Evolutionary conservation across 306 rosid species (phyloP), one percentile per base, ranked within the genome.

Genomic region (Cicer cuneatum): DNA sequence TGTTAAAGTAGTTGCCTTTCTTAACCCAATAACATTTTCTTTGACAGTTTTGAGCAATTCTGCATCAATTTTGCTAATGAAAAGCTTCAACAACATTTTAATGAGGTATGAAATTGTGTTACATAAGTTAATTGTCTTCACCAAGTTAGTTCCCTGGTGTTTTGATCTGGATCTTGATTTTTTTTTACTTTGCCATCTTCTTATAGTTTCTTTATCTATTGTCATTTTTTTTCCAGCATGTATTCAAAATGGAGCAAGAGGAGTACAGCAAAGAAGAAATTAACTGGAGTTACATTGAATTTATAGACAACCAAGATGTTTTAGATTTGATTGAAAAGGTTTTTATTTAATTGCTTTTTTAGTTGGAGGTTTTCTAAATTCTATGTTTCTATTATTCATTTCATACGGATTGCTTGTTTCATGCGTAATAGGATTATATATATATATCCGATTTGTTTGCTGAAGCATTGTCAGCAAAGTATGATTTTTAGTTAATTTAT

Each of bases 191-290:
- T 6, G n/a, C 33, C 24, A 67, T 46, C 42, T 10, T 64, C 35
- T 24, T 67, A 46, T 75, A 63, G 47, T 65, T 81, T 56, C 49
- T 71, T 10, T 21, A 40, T 66, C 40, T 74, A 69, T 10, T 15
- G 47, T 21, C 24, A 48, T 29, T 29, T 69, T 85, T 72, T 48
- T 75, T 80, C 73, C 92, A 94, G 99, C 99, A 94, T 80, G 99
- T 94, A 35, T 94, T 94, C 87, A 94, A 94, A 86, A 94, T 94
- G 99, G 97, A 94, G 87, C 97, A 94, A 87, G 97, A 92, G 48
- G 99, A 94, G 83, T 94, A 94, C 79, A 81, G 89, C 68, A 94
- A 81, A 85, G 99, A 94, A 87, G 92, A 89, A 87, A 94, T 94
- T 67, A 84, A 92, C 79, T 94, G 99, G 99, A 94, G 99, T 86